These are phyloP conservation scores for Apiospora phragmitis DNA, from an alignment of 2,329 filamentous ascomycete species.

Conservation along the genomic window DNA sequence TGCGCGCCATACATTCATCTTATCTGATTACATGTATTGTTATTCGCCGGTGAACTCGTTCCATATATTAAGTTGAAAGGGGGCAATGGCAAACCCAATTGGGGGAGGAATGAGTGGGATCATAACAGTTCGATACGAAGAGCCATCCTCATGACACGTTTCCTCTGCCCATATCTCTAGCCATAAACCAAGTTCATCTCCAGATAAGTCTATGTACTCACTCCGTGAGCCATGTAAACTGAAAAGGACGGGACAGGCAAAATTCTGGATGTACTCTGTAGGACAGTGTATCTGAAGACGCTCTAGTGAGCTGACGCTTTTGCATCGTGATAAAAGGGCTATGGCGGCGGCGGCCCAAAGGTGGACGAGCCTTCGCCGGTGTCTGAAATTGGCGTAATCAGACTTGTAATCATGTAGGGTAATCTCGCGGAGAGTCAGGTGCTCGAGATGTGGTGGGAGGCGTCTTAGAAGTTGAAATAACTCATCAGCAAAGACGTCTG, in stretches of 20 bases:
- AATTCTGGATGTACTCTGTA: not conserved
- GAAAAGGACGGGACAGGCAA: not conserved
- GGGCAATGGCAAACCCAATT: too few relatives aligned
- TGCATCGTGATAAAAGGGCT: not conserved
- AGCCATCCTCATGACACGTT: too few relatives aligned
- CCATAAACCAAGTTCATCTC: not conserved
- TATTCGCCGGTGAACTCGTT: too few relatives aligned
- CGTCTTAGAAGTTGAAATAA: not conserved
- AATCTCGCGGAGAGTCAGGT: not conserved
- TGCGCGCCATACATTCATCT: too few relatives aligned
- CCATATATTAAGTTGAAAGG: too few relatives aligned
- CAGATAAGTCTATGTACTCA: not conserved
- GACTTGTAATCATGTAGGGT: not conserved
- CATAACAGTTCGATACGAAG: too few relatives aligned
- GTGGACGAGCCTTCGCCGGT: not conserved
- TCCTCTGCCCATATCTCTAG: not conserved
- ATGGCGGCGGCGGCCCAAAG: not conserved
- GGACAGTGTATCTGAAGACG: not conserved
- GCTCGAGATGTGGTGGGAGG: not conserved
- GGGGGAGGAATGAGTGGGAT: too few relatives aligned
- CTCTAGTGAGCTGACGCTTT: not conserved
- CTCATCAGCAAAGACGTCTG: not conserved
- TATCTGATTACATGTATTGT: too few relatives aligned
- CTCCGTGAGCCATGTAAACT: not conserved
- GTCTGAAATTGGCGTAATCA: not conserved